Evolutionary conservation across 441 rosid species (phyloP), one percentile per base, ranked within the genome.

Genomic region (Kokia cookei): DNA sequence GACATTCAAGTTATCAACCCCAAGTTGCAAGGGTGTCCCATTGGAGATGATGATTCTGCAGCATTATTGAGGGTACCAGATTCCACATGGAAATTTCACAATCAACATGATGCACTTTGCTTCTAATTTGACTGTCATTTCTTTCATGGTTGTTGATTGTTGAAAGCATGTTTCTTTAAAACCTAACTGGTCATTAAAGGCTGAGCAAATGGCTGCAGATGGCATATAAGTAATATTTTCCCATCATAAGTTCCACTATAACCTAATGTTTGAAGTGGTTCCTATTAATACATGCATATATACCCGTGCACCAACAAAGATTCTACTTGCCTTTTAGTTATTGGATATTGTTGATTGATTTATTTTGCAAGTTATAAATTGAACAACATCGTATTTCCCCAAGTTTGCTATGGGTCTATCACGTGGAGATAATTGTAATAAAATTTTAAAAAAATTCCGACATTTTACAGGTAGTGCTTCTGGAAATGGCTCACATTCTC

Each of bases 401-500:
- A 65, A 26, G 40, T 48, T 2, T 15, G 12, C 43, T 50, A 47
- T 48, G 43, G 1, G 40, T 48, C 43, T 8, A 15, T 27, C 24
- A 27, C 10, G 42, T 26, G 57, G 57, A 67, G 42, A 67, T 26
- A 66, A 5, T 67, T 48, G 24, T 8, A 19, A 50, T 50, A 50
- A 7, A 26, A 40, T 75, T 71, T 81, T 48, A 7, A 22, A 65
- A 48, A 15, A 42, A 59, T 71, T 62, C 76, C 50, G 70, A 74
- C 66, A 58, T 72, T 74, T 66, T 77, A 58, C 85, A 91, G 98
- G 97, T 61, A 88, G 91, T 77, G 92, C 87, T 78, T 78, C 90
- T 75, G 97, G 96, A 80, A 92, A 88, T 81, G 98, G 97, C 64
- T 73, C 91, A 11, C 85, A 86, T 74, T 73, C 83, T 5, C 87